Evolutionary conservation across 2,329 filamentous ascomycete genomes (phyloP), one percentile per base, ranked within the genome.

Genomic region (Amylocarpus encephaloides): DNA sequence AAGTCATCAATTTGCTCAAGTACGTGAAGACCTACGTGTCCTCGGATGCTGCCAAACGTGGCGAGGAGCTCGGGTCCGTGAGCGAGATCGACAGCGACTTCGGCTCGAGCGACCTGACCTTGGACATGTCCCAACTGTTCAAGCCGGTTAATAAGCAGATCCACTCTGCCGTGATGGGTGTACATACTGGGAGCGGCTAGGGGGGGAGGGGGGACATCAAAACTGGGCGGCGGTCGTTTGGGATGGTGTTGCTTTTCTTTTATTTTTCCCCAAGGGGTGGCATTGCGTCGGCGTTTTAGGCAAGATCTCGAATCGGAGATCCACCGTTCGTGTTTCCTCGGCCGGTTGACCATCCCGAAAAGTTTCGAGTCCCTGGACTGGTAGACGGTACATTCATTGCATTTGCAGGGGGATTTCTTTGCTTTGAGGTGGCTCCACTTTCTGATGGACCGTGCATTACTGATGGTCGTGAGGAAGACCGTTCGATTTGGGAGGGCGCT

Each of bases 121-220:
- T 88, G 53, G 79, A 88, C 67, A 86, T 88, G 83, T 80, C 80
- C 62, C 74, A 82, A 59, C 72, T 89, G 45, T 88, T 88, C 66
- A 80, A 76, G 62, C 83, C 83, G 13, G 72, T 73, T 64, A 78
- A 60, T 68, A 72, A 54, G 44, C 61, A 67, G 66, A 54, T 67
- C 70, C 57, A 70, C 65, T 68, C 61, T 47, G 60, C 62, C n/a
- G 59, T 62, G 18, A 51, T 60, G 50, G 58, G 59, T 58, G 62
- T 62, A 53, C 59, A 64, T 53, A 64, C 58, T 46, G 55, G 54
- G 19, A 43, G 50, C 41, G 45, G 52, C 47, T 43, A 43, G 29
- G 30, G 16, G 54, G 56, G 52, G 51, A 34, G 55, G 60, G 59
- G n/a, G n/a, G n/a, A n/a, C n/a, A 54, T 55, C 43, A 54, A 43